These are phyloP conservation scores for Saccharomyces hybrid DNA, from an alignment of 1,139 yeast genomes.

Conservation along the genomic window DNA sequence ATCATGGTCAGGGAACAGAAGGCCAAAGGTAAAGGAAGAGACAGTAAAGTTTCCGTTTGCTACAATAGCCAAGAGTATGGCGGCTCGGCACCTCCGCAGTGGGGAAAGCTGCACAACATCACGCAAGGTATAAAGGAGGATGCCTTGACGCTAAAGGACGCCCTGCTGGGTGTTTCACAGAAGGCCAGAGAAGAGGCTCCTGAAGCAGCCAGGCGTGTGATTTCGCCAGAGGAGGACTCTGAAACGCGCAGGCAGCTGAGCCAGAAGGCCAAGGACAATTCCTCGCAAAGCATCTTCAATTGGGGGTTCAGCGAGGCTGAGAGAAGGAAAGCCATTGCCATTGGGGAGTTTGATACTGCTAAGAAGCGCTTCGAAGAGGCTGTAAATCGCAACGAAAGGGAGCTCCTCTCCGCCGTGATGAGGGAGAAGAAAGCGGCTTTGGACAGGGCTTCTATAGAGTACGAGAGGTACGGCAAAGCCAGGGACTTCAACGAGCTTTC, in stretches of 20 bases:
- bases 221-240: constrained; percentile 1
- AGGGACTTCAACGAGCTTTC: constrained; percentile 25
- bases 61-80: not conserved
- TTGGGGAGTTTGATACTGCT: constrained; percentile 26
- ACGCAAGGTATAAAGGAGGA: constrained; percentile 7
- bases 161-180: constrained; percentile 4
- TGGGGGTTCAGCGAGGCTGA: constrained; percentile 31
- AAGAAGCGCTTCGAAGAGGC: constrained; percentile 15
- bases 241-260: constrained; percentile 5
- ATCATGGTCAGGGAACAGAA: not conserved
- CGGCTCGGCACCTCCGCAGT: not conserved
- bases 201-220: not conserved
- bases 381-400: constrained; percentile 21
- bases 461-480: constrained; percentile 17
- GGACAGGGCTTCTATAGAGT: constrained; percentile 21
- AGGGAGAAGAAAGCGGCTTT: constrained; percentile 17
- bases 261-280: constrained; percentile 13
- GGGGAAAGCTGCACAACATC: constrained; percentile 2
- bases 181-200: not conserved
- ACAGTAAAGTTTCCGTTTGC: not conserved
- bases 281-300: constrained; percentile 25
- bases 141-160: constrained; percentile 7
- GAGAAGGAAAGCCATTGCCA: constrained; percentile 28
- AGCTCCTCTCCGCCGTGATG: constrained; percentile 6
- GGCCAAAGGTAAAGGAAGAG: not conserved